Conservation (phyloP, 345 rosid species). For the thale cress (Arabidopsis thaliana) region DNA sequence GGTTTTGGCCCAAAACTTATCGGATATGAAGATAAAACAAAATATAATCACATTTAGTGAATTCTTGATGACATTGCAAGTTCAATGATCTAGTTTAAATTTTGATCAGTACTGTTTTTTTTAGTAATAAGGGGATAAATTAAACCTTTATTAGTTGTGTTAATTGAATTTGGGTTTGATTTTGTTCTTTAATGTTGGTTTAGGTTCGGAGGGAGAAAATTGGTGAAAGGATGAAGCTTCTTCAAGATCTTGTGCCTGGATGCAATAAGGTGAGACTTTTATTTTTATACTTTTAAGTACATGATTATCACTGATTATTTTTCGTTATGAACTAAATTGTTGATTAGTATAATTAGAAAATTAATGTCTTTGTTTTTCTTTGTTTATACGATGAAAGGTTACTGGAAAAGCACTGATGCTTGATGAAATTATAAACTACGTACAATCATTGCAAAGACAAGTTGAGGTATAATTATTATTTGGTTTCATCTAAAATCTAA, state of each 20-base stretch:
- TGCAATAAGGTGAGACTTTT: constrained; percentile 75
- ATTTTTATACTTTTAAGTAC: background rate
- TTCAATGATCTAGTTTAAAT: background rate
- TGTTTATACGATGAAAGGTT: constrained; percentile 55
- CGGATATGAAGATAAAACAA: too few relatives aligned
- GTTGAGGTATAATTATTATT: constrained; percentile 76
- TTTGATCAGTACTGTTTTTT: too few relatives aligned
- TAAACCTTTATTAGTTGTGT: background rate
- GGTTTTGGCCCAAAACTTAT: too few relatives aligned
- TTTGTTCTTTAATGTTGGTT: background rate
- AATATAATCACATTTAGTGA: too few relatives aligned
- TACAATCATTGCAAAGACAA: constrained; percentile 89
- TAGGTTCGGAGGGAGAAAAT: constrained; percentile 94
- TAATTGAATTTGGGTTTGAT: constrained; percentile 1
- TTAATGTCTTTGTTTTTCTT: constrained; percentile 13
- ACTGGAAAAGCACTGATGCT: constrained; percentile 90
- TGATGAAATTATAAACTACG: constrained; percentile 91
- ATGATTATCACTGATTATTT: background rate
- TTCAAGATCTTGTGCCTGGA: constrained; percentile 96
- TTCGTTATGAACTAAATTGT: background rate
- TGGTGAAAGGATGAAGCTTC: constrained; percentile 94
- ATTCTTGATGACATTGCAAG: too few relatives aligned
- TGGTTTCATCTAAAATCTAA: constrained; percentile 12
- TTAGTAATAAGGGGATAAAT: too few relatives aligned
- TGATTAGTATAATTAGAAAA: constrained; percentile 23